Evolutionary conservation across 768 basidiomycete genomes (phyloP), one percentile per base, ranked within the genome.

Genomic region (Macrolepiota dolichaula): DNA sequence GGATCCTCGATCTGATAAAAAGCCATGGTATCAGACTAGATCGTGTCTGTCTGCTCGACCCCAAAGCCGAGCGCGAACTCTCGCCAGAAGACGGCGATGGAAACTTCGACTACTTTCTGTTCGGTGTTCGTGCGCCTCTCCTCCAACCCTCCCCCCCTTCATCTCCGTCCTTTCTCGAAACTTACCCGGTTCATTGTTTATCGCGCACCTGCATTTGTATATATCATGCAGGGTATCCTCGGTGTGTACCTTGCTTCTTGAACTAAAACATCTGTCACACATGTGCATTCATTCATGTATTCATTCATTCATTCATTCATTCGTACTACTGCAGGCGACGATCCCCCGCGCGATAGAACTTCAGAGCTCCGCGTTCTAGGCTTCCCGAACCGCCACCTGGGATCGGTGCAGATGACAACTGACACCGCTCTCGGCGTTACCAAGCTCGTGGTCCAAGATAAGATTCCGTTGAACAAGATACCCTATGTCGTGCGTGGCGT

Each of bases 381-480:
- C 1, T 99, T 96, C 71, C 91, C 93, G 1, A 83, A 83, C 5
- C 83, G 97, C 35, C 92, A 91, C 72, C 79, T 99, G 7, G 95
- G 94, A 0, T 77, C 86, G 1, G 79, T 94, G 1, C 97, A 99
- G 74, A 99, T 99, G 97, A 98, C 97, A 35, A 99, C 97, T 0
- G 96, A 99, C 74, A 98, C 96, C 1, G 96, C 96, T 1, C 78
- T 98, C 0, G 93, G 90, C 4, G 96, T 97, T 3, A 93, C 94
- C 0, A 95, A 94, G 69, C 73, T 84, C 3, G 88, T 96, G 15
- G 87, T 94, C 0, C 73, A 87, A 51, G 91, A 95, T 70, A 81
- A 85, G 83, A 87, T 87, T 32, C 80, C 84, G 0, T 76, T 98
- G 15, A 77, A 85, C 52, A 72, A 88, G 38, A 94, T 98, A 51